Percentiles rank a stretch among this genome's conserved stretches.
Evolutionary conservation across 108 stramenopile species (phyloP).

Genomic region (Conticribra guillardii): DNA sequence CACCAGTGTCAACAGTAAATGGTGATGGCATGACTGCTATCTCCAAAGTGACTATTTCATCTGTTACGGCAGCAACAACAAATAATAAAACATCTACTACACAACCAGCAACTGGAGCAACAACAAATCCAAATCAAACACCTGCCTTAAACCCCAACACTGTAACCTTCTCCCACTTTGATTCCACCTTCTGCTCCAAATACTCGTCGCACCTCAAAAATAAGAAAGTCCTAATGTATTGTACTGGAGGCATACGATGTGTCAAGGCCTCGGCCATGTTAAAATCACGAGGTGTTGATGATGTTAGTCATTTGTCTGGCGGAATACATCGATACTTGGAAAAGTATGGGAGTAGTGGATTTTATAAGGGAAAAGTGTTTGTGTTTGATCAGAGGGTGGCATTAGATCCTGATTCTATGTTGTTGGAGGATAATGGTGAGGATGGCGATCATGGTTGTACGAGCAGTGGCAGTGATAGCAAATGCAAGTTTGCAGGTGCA

Average conservation of each 20-base stretch:
- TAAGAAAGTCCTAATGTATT: conserved; percentile 94
- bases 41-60: too few relatives aligned
- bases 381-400: conserved; percentile 91
- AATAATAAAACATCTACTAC: neutral
- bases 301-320: conserved; percentile 86
- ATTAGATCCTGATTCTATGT: conserved; percentile 48
- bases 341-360: conserved; percentile 76
- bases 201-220: conserved; percentile 63
- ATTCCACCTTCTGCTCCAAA: conserved; percentile 63
- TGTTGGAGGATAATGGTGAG: neutral
- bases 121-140: conserved; percentile 26
- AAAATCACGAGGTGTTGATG: conserved; percentile 66
- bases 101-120: neutral
- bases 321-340: conserved; percentile 96
- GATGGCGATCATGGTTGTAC: neutral
- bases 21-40: too few relatives aligned
- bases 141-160: conserved; percentile 77
- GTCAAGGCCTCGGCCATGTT: conserved; percentile 82
- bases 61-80: neutral
- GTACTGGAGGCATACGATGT: conserved; percentile 89
- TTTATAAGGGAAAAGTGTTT: conserved; percentile 92
- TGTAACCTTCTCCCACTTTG: conserved; percentile 77
- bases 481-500: neutral
- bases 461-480: neutral
- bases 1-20: too few relatives aligned